Conservation (phyloP, 345 rosid genomes). For the Syzygium aqueum region DNA sequence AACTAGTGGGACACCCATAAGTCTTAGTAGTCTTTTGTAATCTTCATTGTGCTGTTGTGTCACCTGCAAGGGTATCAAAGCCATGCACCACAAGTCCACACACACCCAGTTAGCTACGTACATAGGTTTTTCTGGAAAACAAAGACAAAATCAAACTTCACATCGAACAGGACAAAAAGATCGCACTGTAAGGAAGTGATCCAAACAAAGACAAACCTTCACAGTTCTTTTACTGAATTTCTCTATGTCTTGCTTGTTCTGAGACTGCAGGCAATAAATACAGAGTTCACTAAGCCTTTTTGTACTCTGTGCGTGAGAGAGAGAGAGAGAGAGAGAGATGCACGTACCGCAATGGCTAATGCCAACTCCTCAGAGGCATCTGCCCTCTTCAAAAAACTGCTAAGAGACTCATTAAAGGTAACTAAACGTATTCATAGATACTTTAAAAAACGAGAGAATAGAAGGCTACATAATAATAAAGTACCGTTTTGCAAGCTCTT, state of each 20-base stretch:
- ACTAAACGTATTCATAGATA: not conserved
- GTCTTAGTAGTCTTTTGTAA: constrained; percentile 71
- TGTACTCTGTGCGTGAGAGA: too few species aligned
- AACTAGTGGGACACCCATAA: constrained; percentile 92
- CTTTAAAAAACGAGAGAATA: not conserved
- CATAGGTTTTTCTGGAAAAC: not conserved
- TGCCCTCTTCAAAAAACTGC: not conserved
- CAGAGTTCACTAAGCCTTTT: not conserved
- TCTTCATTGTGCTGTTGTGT: constrained; percentile 88
- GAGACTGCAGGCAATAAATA: constrained; percentile 31
- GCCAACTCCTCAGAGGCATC: constrained; percentile 28
- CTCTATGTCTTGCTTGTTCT: constrained; percentile 66
- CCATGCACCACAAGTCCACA: too few species aligned
- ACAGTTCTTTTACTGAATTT: constrained; percentile 88
- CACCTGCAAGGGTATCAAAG: constrained; percentile 33
- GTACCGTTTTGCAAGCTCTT: constrained; percentile 83
- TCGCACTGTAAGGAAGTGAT: not conserved
- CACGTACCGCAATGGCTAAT: constrained; percentile 54
- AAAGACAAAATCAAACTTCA: not conserved
- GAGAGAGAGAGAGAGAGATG: too few species aligned
- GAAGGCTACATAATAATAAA: not conserved
- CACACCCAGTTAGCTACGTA: too few species aligned
- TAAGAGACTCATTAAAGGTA: constrained; percentile 5
- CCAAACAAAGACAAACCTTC: constrained; percentile 4
- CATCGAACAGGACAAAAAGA: not conserved